phyloP scores from a whole-genome alignment of 176 grass and related monocot species.

The Oryza meridionalis region DNA sequence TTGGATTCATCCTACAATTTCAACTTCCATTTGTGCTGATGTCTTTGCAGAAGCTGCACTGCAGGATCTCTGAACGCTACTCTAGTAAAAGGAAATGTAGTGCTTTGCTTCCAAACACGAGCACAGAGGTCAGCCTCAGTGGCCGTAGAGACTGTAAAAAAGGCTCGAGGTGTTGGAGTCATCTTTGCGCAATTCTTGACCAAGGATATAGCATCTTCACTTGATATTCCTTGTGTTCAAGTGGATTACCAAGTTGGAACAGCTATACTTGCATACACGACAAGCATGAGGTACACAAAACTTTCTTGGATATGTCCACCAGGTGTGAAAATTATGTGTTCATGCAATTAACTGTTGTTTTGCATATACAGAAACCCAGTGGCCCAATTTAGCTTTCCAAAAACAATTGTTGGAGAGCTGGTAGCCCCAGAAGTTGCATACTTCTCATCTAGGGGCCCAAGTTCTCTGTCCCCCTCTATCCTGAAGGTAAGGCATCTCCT shows the following conservation, averaged over 20 bases:
- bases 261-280: constrained; percentile 72
- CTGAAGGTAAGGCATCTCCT: constrained; percentile 67
- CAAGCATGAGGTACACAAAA: constrained; percentile 60
- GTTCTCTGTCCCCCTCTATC: constrained; percentile 79
- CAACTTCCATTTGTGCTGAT: constrained; percentile 43
- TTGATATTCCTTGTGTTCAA: constrained; percentile 83
- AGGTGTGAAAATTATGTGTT: background rate
- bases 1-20: background rate
- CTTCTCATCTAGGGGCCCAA: constrained; percentile 95
- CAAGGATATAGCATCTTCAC: constrained; percentile 77
- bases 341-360: background rate
- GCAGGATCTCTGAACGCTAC: constrained; percentile 85
- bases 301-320: background rate
- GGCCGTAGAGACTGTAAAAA: constrained; percentile 78
- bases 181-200: constrained; percentile 89
- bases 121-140: constrained; percentile 69
- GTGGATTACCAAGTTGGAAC: constrained; percentile 93
- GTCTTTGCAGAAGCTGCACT: constrained; percentile 81
- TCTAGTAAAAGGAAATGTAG: constrained; percentile 85
- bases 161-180: constrained; percentile 67
- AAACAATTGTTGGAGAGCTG: constrained; percentile 71
- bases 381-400: constrained; percentile 64
- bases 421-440: constrained; percentile 90
- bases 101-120: constrained; percentile 94
- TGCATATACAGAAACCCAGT: constrained; percentile 61